Base-by-base conservation (phyloP, 495 filamentous ascomycete genomes). In the Penicillium alfredii region DNA sequence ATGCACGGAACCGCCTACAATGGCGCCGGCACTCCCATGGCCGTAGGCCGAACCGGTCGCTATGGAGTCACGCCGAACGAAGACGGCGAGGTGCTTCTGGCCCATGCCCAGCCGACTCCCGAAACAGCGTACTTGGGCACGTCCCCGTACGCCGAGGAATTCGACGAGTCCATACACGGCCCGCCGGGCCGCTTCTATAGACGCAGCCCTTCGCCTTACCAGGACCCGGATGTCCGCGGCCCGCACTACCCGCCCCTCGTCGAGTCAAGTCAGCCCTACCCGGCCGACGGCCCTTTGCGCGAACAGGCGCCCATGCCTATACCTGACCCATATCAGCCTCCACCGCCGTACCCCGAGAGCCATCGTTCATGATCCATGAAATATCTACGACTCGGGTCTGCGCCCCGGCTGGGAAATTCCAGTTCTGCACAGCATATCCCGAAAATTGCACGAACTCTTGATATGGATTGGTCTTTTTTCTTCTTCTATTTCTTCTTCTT, bases 31-130 rank as follows among this genome's bases (percentile, higher is more conserved):
- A 24, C 42, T 4, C 15, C 45, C 21, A 45, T 58, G 17, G 22
- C 50, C 19, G 58, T 45, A n/a, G 50, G 40, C 16, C 41, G 41
- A 25, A 47, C 46, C 6, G 46, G 36, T 14, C 51, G 42, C 12
- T 56, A 59, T 15, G 34, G 34, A 8, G 28, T 22, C 9, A 34
- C 47, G 3, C 50, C 52, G 1, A 50, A 63, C 20, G 68, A 69
- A 17, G 68, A 72, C 39, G 68, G 55, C 17, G 49, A 54, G 21
- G 51, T 61, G 2, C 63, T 72, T 17, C 55, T 72, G 3, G 53
- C 62, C 1, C 44, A 66, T 38, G 60, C 64, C 3, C 68, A 72
- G 45, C 41, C 60, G 2, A 68, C 64, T 11, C 64, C 66, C 1
- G 51, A 50, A 15, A 26, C 37, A 2, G 16, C 37, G 5, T 40